Base-by-base conservation (phyloP, 192 early-diverging fungal genomes). In the Backusella psychrophila region DNA sequence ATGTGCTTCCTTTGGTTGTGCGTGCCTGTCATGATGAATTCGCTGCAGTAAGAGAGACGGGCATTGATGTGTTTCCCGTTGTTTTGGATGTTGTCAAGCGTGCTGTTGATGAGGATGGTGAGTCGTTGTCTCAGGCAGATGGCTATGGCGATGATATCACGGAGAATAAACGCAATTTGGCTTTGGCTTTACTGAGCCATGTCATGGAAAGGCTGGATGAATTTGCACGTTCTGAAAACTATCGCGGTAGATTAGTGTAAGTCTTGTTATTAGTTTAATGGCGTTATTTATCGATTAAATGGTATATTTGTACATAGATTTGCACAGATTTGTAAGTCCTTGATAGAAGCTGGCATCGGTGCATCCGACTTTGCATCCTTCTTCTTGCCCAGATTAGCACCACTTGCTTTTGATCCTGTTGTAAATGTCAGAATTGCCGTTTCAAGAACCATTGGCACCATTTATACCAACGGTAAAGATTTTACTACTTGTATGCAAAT, bases 381-480 rank as follows among this genome's bases (percentile, higher is more conserved):
- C 70, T 91, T 94, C 42, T 70, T 93, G 72, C 87, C 89, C 8
- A 76, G 86, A 12, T 63, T 94, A 52, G 87, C 88, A 5, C 83
- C 83, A 1, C 80, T 94, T 42, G 88, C 87, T 0, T 69, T 82
- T 14, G 93, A 94, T 72, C 78, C 83, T 33, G 91, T 94, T 7
- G 88, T 88, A 9, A 93, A 94, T 76, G 91, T 94, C 49, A 88
- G 91, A 9, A 93, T 93, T 80, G 92, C 87, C n/a, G 78, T 90
- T 42, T 90, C 91, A 0, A 80, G 92, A n/a, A 75, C 78, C 2
- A 46, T 79, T 56, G 36, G 69, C 21, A 56, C 69, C 2, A 49
- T 74, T 11, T 79, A 74, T 53, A 79, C 63, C 17, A 74, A 74
- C 14, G 73, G 78, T 71, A 75, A 12, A 66, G 19, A 34, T 52